Base-by-base conservation (phyloP, 257 asterid genomes). In the Ocimum tenuiflorum region DNA sequence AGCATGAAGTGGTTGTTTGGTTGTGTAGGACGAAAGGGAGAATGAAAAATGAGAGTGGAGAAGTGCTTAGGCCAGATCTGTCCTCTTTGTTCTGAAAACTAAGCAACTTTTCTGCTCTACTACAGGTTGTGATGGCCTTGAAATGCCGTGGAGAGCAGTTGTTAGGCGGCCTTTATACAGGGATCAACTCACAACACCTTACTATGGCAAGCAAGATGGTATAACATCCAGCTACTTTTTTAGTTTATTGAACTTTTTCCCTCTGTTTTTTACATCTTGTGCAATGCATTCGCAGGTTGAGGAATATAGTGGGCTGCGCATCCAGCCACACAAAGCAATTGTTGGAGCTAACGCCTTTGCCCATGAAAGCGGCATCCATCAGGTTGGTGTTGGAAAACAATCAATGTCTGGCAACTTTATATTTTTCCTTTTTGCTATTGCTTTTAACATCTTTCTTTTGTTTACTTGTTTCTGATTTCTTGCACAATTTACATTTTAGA, bases 321-420 rank as follows among this genome's bases (percentile, higher is more conserved):
- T 91, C 70, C 97, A 91, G 75, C 97, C 95, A 20, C 96, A 91
- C 80, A 91, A 91, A 78, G 97, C 96, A 49, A 91, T 88, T 71
- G 96, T 88, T 76, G 97, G 97, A 71, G 96, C 95, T 76, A 91
- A 91, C 79, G 97, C 97, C 46, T 91, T 91, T 76, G 95, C 97
- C 73, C 97, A 91, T 84, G 95, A 88, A 80, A 88, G 97, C 79
- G 97, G 97, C 43, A 86, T 88, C 76, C 97, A 91, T 78, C 97
- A 91, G 94, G 97, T 88, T 72, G 63, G 70, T 70, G 17, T 65
- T 54, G 47, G 45, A 41, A 71, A 56, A 17, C 51, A 4, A 27
- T 27, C 31, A 27, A 27, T 27, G 4, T 27, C 33, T 45, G n/a
- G 6, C n/a, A 55, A 24, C 33, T 51, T 63, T n/a, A n/a, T n/a